Percentiles rank a stretch among this genome's conserved stretches.
phyloP scores from a whole-genome alignment of 2,329 filamentous ascomycete genomes.

The Fusarium papillatum region DNA sequence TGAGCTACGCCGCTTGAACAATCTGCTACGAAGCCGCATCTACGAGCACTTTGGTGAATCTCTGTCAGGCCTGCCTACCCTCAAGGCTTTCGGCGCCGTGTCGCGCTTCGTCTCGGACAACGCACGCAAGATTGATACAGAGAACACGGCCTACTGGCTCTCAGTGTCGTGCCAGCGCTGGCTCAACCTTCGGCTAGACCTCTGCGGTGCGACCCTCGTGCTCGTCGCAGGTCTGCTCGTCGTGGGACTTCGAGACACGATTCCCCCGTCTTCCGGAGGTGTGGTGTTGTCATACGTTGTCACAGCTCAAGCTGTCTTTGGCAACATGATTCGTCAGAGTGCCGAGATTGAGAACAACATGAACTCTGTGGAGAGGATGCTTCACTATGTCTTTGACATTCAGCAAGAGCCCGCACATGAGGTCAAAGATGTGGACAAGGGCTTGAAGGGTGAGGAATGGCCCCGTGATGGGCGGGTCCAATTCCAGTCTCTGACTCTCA shows the following conservation, averaged over 20 bases:
- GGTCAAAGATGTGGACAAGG: neutral
- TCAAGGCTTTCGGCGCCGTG: constrained; percentile 23
- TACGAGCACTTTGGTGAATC: constrained; percentile 32
- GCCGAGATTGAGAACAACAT: constrained; percentile 83
- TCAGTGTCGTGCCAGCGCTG: constrained; percentile 14
- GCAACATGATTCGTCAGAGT: constrained; percentile 74
- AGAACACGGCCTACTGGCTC: constrained; percentile 27
- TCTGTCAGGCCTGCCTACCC: constrained; percentile 13
- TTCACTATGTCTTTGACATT: constrained; percentile 81
- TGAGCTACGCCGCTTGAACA: constrained; percentile 21
- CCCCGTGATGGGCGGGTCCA: constrained; percentile 12
- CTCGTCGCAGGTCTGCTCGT: constrained; percentile 12
- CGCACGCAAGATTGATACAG: constrained; percentile 16
- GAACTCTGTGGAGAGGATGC: constrained; percentile 94
- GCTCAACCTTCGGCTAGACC: constrained; percentile 23
- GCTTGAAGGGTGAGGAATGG: neutral
- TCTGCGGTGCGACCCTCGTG: constrained; percentile 12
- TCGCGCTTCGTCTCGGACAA: constrained; percentile 18
- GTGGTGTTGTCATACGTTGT: constrained; percentile 48
- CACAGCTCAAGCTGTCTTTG: constrained; percentile 61
- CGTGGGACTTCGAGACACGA: constrained; percentile 25
- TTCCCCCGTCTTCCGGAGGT: constrained; percentile 22
- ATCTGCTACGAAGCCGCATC: constrained; percentile 27
- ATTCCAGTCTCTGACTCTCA: constrained; percentile 22
- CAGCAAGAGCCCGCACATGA: constrained; percentile 17